These are phyloP conservation scores for Solanum pennellii DNA, from an alignment of 257 asterid species.

Conservation along the genomic window DNA sequence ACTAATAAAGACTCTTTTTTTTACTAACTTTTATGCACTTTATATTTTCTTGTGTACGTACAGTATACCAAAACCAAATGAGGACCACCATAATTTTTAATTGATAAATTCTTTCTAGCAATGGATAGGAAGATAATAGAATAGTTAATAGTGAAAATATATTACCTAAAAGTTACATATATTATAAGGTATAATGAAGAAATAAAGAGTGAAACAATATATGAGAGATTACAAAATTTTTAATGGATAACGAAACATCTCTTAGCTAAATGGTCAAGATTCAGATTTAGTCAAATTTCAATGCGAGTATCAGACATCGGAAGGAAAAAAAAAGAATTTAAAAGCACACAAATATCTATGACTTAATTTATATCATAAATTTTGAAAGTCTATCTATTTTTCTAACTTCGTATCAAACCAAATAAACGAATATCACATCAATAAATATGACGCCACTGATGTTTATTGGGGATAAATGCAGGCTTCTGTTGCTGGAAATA, in stretches of 20 bases:
- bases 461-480: neutral
- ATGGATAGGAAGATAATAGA: too few relatives aligned
- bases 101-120: too few relatives aligned
- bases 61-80: neutral
- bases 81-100: neutral
- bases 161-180: rapidly evolving
- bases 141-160: too few relatives aligned
- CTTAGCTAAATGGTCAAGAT: neutral
- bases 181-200: rapidly evolving
- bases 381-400: too few relatives aligned
- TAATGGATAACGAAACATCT: neutral
- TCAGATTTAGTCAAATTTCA: too few relatives aligned
- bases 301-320: too few relatives aligned
- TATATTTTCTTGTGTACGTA: neutral
- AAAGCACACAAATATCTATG: too few relatives aligned
- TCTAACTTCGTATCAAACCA: neutral
- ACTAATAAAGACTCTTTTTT: too few relatives aligned
- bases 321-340: too few relatives aligned
- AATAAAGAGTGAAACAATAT: neutral
- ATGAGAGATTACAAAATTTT: neutral
- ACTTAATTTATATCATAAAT: too few relatives aligned
- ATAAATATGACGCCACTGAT: neutral
- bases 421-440: neutral
- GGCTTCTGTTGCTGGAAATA: neutral
- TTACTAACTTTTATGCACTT: too few relatives aligned